Conservation (phyloP, 2,329 filamentous ascomycete species). For the Fusarium caatingaense region DNA sequence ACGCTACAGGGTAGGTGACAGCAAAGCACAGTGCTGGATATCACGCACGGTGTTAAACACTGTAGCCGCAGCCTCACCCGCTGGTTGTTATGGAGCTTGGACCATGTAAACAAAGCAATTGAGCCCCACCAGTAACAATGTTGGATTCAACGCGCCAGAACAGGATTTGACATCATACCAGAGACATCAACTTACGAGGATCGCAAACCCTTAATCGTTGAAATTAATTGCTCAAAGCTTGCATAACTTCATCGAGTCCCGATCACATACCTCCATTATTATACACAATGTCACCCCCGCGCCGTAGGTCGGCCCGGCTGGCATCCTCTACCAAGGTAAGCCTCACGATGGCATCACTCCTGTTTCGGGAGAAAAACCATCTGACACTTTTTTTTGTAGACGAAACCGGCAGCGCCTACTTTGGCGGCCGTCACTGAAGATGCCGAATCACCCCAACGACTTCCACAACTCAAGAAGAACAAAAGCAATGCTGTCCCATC, state of each 20-base stretch:
- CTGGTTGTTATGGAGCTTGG: constrained; percentile 45
- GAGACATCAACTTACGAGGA: constrained; percentile 40
- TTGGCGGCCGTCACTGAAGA: constrained; percentile 59
- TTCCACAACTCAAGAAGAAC: constrained; percentile 42
- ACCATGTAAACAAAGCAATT: constrained; percentile 47
- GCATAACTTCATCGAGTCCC: constrained; percentile 25
- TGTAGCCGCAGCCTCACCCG: constrained; percentile 19
- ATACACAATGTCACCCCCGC: constrained; percentile 54
- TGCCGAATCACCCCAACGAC: constrained; percentile 52
- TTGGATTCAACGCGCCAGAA: constrained; percentile 40
- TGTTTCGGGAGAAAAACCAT: constrained; percentile 6
- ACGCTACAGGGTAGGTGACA: constrained; percentile 10
- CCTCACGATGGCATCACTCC: constrained; percentile 24
- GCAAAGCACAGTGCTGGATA: neutral
- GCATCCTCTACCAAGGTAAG: constrained; percentile 54
- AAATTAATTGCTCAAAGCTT: constrained; percentile 36
- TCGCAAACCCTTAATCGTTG: constrained; percentile 41
- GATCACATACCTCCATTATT: constrained; percentile 22
- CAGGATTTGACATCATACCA: constrained; percentile 48
- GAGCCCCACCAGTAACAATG: constrained; percentile 39
- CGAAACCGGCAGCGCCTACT: constrained; percentile 48
- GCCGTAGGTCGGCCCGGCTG: constrained; percentile 59
- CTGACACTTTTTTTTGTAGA: constrained; percentile 39
- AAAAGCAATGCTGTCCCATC: constrained; percentile 50
- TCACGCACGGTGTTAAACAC: neutral